Conservation (phyloP, 2,329 filamentous ascomycete species). For the Pyrenophora tritici-repentis region DNA sequence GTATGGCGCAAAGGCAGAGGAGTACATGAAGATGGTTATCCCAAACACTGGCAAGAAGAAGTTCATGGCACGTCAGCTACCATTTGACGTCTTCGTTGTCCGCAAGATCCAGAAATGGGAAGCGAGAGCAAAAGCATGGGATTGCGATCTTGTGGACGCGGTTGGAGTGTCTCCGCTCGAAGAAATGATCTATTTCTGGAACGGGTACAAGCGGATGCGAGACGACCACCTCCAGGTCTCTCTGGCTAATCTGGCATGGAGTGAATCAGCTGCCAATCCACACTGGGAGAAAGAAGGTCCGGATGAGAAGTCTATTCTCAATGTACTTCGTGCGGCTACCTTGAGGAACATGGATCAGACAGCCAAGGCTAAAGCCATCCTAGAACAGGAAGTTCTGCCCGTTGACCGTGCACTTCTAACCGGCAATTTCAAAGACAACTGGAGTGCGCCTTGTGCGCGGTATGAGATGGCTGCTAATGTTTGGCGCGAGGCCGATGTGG, state of each 20-base stretch:
- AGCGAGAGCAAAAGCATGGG: conserved; percentile 69
- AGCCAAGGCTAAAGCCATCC: conserved; percentile 66
- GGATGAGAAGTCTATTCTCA: conserved; percentile 68
- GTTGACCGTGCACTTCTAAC: conserved; percentile 62
- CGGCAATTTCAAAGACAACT: conserved; percentile 69
- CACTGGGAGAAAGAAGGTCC: conserved; percentile 57
- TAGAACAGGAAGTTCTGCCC: conserved; percentile 66
- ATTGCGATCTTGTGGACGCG: conserved; percentile 72
- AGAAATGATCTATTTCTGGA: conserved; percentile 96
- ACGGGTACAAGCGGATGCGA: conserved; percentile 81
- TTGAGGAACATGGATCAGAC: conserved; percentile 66
- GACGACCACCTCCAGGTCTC: conserved; percentile 66
- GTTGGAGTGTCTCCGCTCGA: conserved; percentile 79
- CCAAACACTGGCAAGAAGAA: conserved; percentile 80
- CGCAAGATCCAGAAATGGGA: conserved; percentile 92
- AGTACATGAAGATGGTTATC: conserved; percentile 73
- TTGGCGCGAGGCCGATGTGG: conserved; percentile 68
- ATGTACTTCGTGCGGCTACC: conserved; percentile 69
- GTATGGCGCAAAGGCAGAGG: conserved; percentile 60
- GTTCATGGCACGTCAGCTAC: conserved; percentile 86
- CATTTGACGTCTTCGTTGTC: conserved; percentile 83
- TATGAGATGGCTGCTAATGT: conserved; percentile 85
- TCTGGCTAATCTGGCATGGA: conserved; percentile 68
- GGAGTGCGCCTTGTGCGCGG: conserved; percentile 72
- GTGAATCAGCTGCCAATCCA: conserved; percentile 58